phyloP scores from a whole-genome alignment of 441 rosid species.

The Gossypium gossypioides region DNA sequence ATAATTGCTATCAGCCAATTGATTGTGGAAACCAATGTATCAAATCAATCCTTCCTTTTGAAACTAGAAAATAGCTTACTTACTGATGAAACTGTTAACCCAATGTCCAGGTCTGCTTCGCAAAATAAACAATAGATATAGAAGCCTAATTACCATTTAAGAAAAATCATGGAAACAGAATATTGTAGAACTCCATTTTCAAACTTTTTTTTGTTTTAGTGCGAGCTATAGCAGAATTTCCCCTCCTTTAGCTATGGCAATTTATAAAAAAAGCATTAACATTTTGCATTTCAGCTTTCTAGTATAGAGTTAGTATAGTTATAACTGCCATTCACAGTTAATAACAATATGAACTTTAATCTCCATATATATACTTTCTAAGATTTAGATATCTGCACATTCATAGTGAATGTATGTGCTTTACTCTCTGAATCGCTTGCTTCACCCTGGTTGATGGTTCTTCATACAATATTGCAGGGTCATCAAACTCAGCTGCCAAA shows the following conservation, averaged over 20 bases:
- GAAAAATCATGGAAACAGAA: not conserved
- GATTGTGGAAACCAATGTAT: no score
- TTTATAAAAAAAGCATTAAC: not conserved
- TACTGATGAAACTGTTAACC: no score
- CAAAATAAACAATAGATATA: not conserved
- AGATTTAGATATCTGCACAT: not conserved
- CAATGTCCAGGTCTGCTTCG: no score
- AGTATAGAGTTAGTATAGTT: not conserved
- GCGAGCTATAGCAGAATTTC: not conserved
- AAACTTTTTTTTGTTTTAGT: not conserved
- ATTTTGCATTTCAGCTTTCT: not conserved
- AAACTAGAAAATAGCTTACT: no score
- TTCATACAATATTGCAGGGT: slow-evolving; percentile 73
- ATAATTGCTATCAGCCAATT: no score
- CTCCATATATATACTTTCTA: not conserved
- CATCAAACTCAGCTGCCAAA: slow-evolving; percentile 62
- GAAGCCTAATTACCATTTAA: not conserved
- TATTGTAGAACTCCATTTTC: not conserved
- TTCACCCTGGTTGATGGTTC: slow-evolving; percentile 65
- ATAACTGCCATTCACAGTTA: no score
- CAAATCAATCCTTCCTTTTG: no score
- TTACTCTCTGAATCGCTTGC: slow-evolving; percentile 63
- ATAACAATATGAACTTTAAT: no score
- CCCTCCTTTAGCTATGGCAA: not conserved
- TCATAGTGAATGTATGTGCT: slow-evolving; percentile 63